Evolutionary conservation across 768 basidiomycete species (phyloP), one percentile per base, ranked within the genome.

Genomic region (Mycena epipterygia): DNA sequence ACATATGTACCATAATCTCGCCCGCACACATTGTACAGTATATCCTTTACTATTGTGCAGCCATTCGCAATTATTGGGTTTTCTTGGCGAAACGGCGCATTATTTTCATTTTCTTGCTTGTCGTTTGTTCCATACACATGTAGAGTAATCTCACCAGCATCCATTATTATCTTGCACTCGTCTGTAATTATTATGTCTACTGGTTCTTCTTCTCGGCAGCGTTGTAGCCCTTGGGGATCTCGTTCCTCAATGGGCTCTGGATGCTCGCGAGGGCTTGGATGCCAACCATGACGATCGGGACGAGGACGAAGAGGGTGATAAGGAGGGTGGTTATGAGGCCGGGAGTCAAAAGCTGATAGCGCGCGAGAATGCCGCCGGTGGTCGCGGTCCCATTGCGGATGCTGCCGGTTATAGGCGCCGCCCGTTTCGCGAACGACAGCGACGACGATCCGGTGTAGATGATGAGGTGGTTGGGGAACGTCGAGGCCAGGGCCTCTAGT

Each of bases 181-280:
- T 42, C 37, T 63, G 64, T 44, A 27, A 37, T 37, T 17, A n/a
- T 41, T 33, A 12, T 11, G 17, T 19, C 79, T 86, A 94, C 84
- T 95, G 93, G 73, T 83, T 89, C 87, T 95, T 95, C 85, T 86
- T 94, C 78, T 93, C 93, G 57, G 85, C 83, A 7, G 92, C 90
- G 75, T 81, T 89, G 76, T 87, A 93, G 9, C 88, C 88, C 79
- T 90, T 93, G 21, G 91, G 89, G 12, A 85, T 81, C 67, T 92
- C 91, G 41, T 87, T 85, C 39, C 89, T 84, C 53, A 91, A 74
- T 1, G 93, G 90, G 52, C 88, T 90, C 77, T 94, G 92, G 68
- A 95, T 93, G 74, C 91, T 91, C 25, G 91, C 87, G 44, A 95
- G 84, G 0, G 93, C 89, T 25, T 80, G 84, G 60, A 95, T 85